These are phyloP conservation scores for Madurella mycetomatis DNA, from an alignment of 2,329 filamentous ascomycete genomes.

Conservation along the genomic window DNA sequence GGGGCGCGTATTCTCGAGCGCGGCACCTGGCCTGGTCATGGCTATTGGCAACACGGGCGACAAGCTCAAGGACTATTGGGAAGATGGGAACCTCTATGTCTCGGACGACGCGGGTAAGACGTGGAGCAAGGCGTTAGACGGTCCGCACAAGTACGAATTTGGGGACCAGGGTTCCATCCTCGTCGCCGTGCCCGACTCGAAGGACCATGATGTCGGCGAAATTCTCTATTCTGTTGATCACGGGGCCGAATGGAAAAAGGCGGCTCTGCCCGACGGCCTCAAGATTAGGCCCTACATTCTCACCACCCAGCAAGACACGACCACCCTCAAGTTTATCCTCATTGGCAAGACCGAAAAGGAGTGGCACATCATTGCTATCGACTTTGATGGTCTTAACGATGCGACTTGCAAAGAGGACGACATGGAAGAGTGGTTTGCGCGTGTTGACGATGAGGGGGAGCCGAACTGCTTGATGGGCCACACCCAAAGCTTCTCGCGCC, in stretches of 20 bases:
- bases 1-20: constrained; percentile 87
- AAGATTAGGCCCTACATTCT: constrained; percentile 69
- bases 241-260: constrained; percentile 74
- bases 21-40: constrained; percentile 89
- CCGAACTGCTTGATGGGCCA: constrained; percentile 94
- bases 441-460: constrained; percentile 72
- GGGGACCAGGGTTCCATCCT: constrained; percentile 89
- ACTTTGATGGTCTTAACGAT: constrained; percentile 79
- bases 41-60: constrained; percentile 87
- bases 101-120: constrained; percentile 87
- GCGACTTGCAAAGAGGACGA: constrained; percentile 71
- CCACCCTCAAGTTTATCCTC: constrained; percentile 84
- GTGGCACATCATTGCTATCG: constrained; percentile 67
- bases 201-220: constrained; percentile 54
- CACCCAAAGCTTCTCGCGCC: constrained; percentile 77
- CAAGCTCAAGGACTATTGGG: constrained; percentile 61
- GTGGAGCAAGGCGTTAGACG: constrained; percentile 71
- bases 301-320: constrained; percentile 88
- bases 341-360: constrained; percentile 57
- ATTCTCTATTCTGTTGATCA: constrained; percentile 81
- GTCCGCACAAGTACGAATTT: constrained; percentile 93
- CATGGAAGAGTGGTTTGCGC: constrained; percentile 85
- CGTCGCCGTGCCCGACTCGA: constrained; percentile 73
- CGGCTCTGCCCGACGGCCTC: constrained; percentile 61
- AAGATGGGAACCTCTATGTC: constrained; percentile 78